phyloP scores from a whole-genome alignment of 1,284 basidiomycete genomes.

The Porogramme epimiltina region DNA sequence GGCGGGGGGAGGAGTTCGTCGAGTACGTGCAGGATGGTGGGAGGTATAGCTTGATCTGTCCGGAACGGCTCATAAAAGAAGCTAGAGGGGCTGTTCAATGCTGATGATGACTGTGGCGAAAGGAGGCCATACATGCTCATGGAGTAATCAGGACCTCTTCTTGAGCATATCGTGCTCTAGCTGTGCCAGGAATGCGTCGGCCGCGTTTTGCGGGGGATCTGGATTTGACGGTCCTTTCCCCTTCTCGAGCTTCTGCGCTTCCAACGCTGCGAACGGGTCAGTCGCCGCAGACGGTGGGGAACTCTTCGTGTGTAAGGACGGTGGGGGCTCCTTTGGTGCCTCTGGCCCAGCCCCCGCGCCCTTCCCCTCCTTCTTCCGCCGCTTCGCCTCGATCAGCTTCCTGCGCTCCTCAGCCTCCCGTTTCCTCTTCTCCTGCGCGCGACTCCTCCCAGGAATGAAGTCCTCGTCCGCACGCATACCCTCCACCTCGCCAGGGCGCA shows the following conservation, averaged over 20 bases:
- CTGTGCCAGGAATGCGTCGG: constrained; percentile 66
- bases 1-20: constrained; percentile 41
- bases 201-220: constrained; percentile 35
- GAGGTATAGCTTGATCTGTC: constrained; percentile 50
- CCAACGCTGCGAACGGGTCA: constrained; percentile 55
- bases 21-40: constrained; percentile 44
- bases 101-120: neutral
- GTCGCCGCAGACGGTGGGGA: constrained; percentile 5
- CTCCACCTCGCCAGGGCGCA: constrained; percentile 64
- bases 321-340: too few species aligned
- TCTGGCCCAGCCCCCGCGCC: constrained; percentile 6
- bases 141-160: neutral
- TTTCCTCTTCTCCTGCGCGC: constrained; percentile 80
- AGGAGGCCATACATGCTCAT: constrained; percentile 1
- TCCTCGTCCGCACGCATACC: constrained; percentile 53
- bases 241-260: constrained; percentile 35
- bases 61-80: constrained; percentile 47
- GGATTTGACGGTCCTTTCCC: constrained; percentile 32
- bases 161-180: constrained; percentile 48
- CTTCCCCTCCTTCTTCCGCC: constrained; percentile 56
- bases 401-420: constrained; percentile 77
- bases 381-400: constrained; percentile 77
- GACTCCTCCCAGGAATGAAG: constrained; percentile 41
- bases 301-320: neutral
- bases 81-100: constrained; percentile 24